Base-by-base conservation (phyloP, 2,329 filamentous ascomycete species). In the Curvularia hawaiiensis region DNA sequence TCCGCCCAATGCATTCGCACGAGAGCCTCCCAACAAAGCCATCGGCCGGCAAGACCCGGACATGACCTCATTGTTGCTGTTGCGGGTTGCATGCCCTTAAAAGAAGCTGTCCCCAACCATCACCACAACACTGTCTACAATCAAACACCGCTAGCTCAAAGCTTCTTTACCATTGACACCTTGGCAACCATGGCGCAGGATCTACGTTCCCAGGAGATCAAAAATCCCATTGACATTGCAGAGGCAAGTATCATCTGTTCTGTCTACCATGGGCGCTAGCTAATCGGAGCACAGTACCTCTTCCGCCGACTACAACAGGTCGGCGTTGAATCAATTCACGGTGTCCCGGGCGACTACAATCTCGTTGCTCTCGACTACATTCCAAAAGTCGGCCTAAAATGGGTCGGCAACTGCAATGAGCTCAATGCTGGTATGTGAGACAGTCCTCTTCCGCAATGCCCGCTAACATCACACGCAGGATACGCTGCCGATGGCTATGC, bases 331-430 rank as follows among this genome's bases (percentile, higher is more conserved):
- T 78, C 78, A 3, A 59, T 80, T 38, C 80, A 82, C 54, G 83
- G 83, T 18, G 79, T 84, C 9, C 73, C 75, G 16, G 70, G 75
- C 51, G 78, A 79, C 66, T 79, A 78, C 69, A 78, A 79, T 51
- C 73, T 79, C 52, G 78, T 79, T 10, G 81, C 83, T 26, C 77
- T 87, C 53, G 85, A 87, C 71, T 86, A 86, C 65, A 71, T 87
- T 18, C 77, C 82, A 24, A 83, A 83, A 54, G 77, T 75, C 48
- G 84, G 79, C 14, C 74, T 87, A 22, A 72, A 79, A 45, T 87
- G 85, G 85, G 82, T 86, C 4, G 85, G 85, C 60, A 87, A 86
- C 67, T 82, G 80, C 71, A 87, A 87, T 71, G 85, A 87, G 71
- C 78, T 87, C 52, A 85, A 86, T 70, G 83, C 83, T 52, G 82